These are phyloP conservation scores for Xylariales sp. DNA, from an alignment of 2,329 filamentous ascomycete species.

Conservation along the genomic window DNA sequence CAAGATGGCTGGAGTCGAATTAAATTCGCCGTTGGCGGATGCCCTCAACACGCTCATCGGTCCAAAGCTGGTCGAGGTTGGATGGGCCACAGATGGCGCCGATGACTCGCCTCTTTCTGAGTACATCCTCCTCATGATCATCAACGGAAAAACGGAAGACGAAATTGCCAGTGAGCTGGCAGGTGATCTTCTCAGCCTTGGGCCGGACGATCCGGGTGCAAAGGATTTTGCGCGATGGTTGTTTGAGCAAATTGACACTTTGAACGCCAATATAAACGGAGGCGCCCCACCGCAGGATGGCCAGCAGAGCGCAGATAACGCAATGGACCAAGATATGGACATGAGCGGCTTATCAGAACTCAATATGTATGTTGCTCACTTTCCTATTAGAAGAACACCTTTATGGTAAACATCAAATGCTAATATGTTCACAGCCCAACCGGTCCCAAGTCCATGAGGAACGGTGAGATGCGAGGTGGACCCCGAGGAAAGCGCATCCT, in stretches of 20 bases:
- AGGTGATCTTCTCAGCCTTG: slow-evolving; percentile 77
- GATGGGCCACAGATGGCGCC: slow-evolving; percentile 76
- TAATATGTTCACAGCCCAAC: slow-evolving; percentile 66
- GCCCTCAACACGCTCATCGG: slow-evolving; percentile 80
- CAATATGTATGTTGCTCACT: slow-evolving; percentile 50
- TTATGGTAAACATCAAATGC: too few species aligned
- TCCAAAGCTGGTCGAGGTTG: slow-evolving; percentile 86
- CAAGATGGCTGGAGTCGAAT: slow-evolving; percentile 71
- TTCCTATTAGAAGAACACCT: too few species aligned
- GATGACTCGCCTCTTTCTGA: slow-evolving; percentile 84
- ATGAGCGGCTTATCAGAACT: slow-evolving; percentile 61
- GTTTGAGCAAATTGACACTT: slow-evolving; percentile 75
- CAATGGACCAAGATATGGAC: slow-evolving; percentile 59
- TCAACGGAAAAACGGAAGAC: slow-evolving; percentile 88
- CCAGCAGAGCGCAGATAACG: slow-evolving; percentile 20
- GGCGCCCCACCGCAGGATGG: slow-evolving; percentile 22
- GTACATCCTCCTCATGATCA: slow-evolving; percentile 96
- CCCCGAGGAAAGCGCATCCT: slow-evolving; percentile 77
- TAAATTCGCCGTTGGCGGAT: slow-evolving; percentile 78
- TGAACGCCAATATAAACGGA: slow-evolving; percentile 61
- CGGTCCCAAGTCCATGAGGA: slow-evolving; percentile 90
- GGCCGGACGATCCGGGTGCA: slow-evolving; percentile 77
- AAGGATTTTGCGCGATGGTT: slow-evolving; percentile 86
- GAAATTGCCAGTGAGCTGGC: slow-evolving; percentile 87
- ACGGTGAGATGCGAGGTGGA: slow-evolving; percentile 40